phyloP scores from a whole-genome alignment of 2,329 filamentous ascomycete species.

The Phaeophleospora eucalypticola region DNA sequence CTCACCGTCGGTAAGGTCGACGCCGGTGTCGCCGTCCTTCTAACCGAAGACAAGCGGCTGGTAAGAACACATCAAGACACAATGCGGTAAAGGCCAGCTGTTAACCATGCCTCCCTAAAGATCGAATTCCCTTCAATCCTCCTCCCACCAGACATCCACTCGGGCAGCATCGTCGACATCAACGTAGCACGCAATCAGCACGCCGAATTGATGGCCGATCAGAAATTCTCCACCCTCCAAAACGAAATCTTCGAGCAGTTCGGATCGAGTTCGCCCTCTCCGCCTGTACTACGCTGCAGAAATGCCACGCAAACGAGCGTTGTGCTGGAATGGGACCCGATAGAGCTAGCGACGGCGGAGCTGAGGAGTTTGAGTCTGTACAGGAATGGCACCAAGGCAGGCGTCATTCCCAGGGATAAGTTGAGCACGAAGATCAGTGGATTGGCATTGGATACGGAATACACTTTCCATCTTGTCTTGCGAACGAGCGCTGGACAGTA shows the following conservation, averaged over 20 bases:
- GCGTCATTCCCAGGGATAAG: conserved; percentile 87
- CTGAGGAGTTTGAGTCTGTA: conserved; percentile 85
- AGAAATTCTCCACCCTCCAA: conserved; percentile 80
- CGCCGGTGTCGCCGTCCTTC: conserved; percentile 91
- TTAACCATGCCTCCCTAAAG: conserved; percentile 46
- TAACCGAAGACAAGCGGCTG: conserved; percentile 94
- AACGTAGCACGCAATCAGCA: conserved; percentile 81
- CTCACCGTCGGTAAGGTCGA: conserved; percentile 99
- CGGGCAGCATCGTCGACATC: conserved; percentile 96
- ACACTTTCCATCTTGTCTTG: conserved; percentile 88
- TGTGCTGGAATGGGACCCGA: conserved; percentile 95
- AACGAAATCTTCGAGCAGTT: conserved; percentile 82
- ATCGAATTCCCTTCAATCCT: conserved; percentile 99
- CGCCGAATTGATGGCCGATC: conserved; percentile 71
- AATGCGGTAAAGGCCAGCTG: conserved; percentile 7
- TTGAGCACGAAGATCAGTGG: conserved; percentile 96
- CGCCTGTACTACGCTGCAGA: conserved; percentile 80
- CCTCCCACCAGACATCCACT: conserved; percentile 88
- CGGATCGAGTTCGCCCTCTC: conserved; percentile 70
- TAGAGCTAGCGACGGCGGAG: conserved; percentile 87
- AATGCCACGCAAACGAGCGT: conserved; percentile 99
- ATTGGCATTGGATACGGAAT: conserved; percentile 92
- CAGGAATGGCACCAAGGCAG: conserved; percentile 94
- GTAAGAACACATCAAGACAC: conserved; percentile 51
- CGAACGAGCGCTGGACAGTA: conserved; percentile 87